Base-by-base conservation (phyloP, 805 yeast species). In the Wickerhamomyces hampshirensis region DNA sequence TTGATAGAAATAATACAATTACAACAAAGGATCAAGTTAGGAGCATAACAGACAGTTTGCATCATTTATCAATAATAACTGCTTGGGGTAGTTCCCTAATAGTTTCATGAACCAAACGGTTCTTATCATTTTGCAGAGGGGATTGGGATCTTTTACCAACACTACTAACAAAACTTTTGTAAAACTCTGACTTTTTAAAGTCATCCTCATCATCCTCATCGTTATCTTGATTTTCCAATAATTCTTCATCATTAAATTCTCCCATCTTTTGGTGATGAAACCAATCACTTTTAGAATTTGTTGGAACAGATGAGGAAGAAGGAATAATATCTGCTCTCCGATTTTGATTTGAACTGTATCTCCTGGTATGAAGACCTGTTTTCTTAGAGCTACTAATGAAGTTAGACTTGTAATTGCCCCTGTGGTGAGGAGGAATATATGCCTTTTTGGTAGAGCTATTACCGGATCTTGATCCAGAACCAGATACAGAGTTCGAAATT, bases 381-480 rank as follows among this genome's bases (percentile, higher is more conserved):
- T 21, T 21, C 24, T 21, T 21, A 7, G 24, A 21, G 11, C 10
- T 11, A 10, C 28, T 12, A 6, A 11, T 7, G n/a, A 12, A 7
- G n/a, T 26, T 10, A 12, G n/a, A 30, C 26, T 37, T 37, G 21
- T 49, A 44, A 40, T 60, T 59, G 35, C 67, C 59, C 47, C 80
- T 62, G 40, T 71, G 77, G 48, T 73, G 79, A 11, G 80, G 80
- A 18, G 77, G 78, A 15, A 73, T 60, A 44, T 73, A 73, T 9
- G 40, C 37, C 15, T 39, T 48, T 39, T 49, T 54, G 8, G 51
- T 31, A 11, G 24, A 21, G 11, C 24, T 21, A 21, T 21, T 21
- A 21, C 24, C 24, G 11, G 24, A 21, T 21, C 24, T 21, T 11
- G 24, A 21, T 8, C 24, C 24, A 11, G 24, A 11, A 11, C 24